Evolutionary conservation across 2,329 filamentous ascomycete genomes (phyloP).

Genomic region (Arthrocladium fulminans): DNA sequence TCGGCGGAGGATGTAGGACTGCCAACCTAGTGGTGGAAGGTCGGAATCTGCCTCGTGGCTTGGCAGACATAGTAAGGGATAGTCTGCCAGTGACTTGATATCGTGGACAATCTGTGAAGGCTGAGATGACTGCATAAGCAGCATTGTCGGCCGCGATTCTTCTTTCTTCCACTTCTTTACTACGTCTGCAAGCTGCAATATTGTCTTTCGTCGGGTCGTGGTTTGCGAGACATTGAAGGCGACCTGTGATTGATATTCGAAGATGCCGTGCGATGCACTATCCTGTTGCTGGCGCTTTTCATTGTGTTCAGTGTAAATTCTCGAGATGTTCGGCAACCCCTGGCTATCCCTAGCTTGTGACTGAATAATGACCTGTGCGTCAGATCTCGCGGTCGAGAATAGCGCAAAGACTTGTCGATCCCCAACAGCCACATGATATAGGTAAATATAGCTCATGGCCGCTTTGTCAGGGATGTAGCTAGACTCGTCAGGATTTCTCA

Average conservation of each 20-base stretch:
- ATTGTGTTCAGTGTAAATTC: slow-evolving; percentile 73
- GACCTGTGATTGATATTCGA: slow-evolving; percentile 77
- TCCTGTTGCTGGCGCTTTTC: slow-evolving; percentile 55
- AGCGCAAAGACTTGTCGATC: slow-evolving; percentile 89
- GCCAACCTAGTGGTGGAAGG: slow-evolving; percentile 88
- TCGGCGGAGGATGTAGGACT: slow-evolving; percentile 75
- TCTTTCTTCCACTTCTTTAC: slow-evolving; percentile 87
- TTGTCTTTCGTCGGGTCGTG: slow-evolving; percentile 78
- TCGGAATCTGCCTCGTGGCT: slow-evolving; percentile 78
- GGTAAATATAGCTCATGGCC: slow-evolving; percentile 75
- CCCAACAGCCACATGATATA: slow-evolving; percentile 85
- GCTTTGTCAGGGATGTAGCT: slow-evolving; percentile 64
- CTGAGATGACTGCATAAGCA: slow-evolving; percentile 87
- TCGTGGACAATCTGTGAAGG: slow-evolving; percentile 73
- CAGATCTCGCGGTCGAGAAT: slow-evolving; percentile 71
- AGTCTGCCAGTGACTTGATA: slow-evolving; percentile 71
- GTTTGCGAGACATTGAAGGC: slow-evolving; percentile 81
- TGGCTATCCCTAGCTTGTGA: slow-evolving; percentile 73
- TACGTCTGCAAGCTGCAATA: slow-evolving; percentile 77
- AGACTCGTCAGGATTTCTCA: slow-evolving; percentile 55
- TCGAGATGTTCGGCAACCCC: slow-evolving; percentile 81
- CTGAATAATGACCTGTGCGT: slow-evolving; percentile 81
- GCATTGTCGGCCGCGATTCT: slow-evolving; percentile 66
- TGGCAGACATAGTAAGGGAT: slow-evolving; percentile 72
- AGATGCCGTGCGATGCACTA: slow-evolving; percentile 65